Evolutionary conservation across 2,329 filamentous ascomycete species (phyloP).

Genomic region (Aspergillus fijiensis): DNA sequence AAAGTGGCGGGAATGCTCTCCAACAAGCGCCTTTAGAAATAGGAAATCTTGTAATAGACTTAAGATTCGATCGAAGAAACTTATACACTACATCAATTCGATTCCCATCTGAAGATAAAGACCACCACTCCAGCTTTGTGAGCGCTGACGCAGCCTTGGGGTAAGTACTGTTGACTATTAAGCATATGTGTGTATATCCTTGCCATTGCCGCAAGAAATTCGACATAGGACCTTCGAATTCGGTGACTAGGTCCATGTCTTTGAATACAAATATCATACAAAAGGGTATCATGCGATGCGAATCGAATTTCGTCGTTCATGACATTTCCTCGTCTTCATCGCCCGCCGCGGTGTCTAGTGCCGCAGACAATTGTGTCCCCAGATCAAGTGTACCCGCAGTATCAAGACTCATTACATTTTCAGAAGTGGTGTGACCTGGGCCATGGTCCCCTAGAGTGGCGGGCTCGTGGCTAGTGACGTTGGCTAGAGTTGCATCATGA

Average conservation of each 20-base stretch:
- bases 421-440: slow-evolving; percentile 17
- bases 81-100: background rate
- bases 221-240: background rate
- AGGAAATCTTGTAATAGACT: background rate
- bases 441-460: slow-evolving; percentile 13
- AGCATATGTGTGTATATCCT: background rate
- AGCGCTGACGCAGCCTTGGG: too few relatives aligned
- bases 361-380: slow-evolving; percentile 14
- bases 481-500: slow-evolving; percentile 9
- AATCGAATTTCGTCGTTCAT: slow-evolving; percentile 9
- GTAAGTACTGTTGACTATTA: too few relatives aligned
- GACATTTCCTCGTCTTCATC: slow-evolving; percentile 36
- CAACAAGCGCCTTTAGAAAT: slow-evolving; percentile 15
- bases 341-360: slow-evolving; percentile 15
- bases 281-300: background rate
- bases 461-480: slow-evolving; percentile 23
- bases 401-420: slow-evolving; percentile 27
- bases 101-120: too few relatives aligned
- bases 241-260: background rate
- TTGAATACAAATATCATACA: background rate
- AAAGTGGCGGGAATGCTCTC: slow-evolving; percentile 40
- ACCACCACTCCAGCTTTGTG: too few relatives aligned
- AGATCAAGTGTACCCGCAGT: slow-evolving; percentile 24
- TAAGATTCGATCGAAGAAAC: background rate
- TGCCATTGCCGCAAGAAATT: background rate